phyloP scores from a whole-genome alignment of 331 rosid genomes.

The Stylosanthes scabra region DNA sequence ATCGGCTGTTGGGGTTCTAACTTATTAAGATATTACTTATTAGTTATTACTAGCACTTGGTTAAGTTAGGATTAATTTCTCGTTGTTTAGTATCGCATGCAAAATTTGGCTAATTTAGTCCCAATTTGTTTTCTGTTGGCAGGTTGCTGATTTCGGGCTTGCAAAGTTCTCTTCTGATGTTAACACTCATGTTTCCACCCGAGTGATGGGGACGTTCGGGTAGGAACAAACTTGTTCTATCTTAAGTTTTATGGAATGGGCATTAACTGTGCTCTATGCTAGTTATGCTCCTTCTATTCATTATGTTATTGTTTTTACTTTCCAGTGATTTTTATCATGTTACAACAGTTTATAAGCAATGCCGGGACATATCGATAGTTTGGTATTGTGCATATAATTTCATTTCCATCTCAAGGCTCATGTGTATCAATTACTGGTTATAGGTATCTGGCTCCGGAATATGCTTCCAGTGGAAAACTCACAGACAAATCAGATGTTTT shows the following conservation, averaged over 20 bases:
- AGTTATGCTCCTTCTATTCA: background rate
- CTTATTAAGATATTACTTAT: no score
- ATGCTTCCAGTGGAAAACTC: conserved; percentile 91
- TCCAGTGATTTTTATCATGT: background rate
- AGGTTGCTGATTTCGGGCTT: conserved; percentile 97
- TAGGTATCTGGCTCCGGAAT: conserved; percentile 95
- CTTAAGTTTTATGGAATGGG: background rate
- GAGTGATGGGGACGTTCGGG: conserved; percentile 99
- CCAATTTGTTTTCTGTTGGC: conserved; percentile 27
- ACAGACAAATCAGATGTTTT: conserved; percentile 91
- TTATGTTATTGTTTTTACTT: conserved; percentile 14
- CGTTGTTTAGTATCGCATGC: background rate
- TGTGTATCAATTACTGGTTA: conserved; percentile 31
- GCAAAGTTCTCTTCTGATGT: conserved; percentile 78
- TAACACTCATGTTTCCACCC: conserved; percentile 87
- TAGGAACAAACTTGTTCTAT: conserved; percentile 43
- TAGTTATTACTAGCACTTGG: no score
- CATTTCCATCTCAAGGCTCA: conserved; percentile 27
- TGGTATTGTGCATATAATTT: background rate
- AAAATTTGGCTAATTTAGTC: background rate
- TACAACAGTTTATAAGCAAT: background rate
- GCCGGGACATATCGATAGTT: background rate
- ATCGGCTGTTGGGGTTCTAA: background rate
- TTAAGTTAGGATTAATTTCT: no score
- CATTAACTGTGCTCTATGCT: background rate